Percentiles rank a stretch among this genome's conserved stretches.
phyloP scores from a whole-genome alignment of 139 green algal species.

The Closterium sp. region DNA sequence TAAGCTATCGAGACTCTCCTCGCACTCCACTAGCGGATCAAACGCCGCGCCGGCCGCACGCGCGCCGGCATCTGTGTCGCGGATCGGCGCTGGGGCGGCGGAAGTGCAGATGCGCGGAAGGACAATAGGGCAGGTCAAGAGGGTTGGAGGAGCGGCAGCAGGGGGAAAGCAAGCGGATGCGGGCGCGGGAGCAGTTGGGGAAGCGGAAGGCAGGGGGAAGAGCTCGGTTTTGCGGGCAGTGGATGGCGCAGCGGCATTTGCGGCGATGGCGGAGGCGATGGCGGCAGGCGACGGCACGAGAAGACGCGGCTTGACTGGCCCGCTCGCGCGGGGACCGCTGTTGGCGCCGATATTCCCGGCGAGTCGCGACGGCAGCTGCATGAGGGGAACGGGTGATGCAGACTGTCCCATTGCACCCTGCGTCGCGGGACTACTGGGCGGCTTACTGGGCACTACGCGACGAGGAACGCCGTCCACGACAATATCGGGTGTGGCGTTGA shows the following conservation, averaged over 20 bases:
- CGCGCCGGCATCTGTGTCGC: not conserved
- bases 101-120: not conserved
- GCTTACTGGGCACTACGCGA: not conserved
- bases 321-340: not conserved
- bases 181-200: too few species aligned
- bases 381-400: not conserved
- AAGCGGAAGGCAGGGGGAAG: too few species aligned
- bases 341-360: not conserved
- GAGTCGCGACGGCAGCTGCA: not conserved
- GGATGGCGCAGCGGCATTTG: not conserved
- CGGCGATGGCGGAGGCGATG: not conserved
- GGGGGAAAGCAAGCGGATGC: too few species aligned
- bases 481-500: conserved; percentile 6
- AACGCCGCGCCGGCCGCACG: not conserved
- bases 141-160: not conserved
- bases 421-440: not conserved
- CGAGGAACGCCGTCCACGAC: conserved; percentile 2
- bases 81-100: not conserved
- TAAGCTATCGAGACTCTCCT: not conserved
- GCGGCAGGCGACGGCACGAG: not conserved
- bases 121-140: not conserved
- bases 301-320: not conserved
- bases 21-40: not conserved
- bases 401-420: not conserved
- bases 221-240: not conserved